These are phyloP conservation scores for Colletotrichum agaves DNA, from an alignment of 2,329 filamentous ascomycete species.

Conservation along the genomic window DNA sequence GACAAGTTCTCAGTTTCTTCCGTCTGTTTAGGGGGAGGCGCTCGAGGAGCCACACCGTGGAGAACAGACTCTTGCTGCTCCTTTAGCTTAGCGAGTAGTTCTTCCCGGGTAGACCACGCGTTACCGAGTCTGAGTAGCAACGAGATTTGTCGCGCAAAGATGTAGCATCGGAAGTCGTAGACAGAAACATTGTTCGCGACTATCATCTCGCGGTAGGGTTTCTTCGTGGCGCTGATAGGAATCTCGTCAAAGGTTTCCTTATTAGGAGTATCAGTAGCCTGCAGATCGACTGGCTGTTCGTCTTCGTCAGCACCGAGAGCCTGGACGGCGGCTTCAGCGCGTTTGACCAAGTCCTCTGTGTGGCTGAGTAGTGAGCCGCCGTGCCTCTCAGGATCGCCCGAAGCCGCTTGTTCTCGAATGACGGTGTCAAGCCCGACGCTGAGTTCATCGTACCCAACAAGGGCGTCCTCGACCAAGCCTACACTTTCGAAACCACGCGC, in stretches of 20 bases:
- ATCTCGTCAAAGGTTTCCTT: slow-evolving; percentile 63
- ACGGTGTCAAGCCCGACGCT: slow-evolving; percentile 87
- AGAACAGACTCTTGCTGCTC: slow-evolving; percentile 70
- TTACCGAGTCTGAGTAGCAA: slow-evolving; percentile 87
- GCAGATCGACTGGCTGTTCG: slow-evolving; percentile 61
- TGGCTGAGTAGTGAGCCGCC: slow-evolving; percentile 77
- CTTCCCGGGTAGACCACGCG: slow-evolving; percentile 70
- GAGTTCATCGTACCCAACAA: slow-evolving; percentile 95
- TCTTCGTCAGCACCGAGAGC: slow-evolving; percentile 47
- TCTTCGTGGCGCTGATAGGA: slow-evolving; percentile 72
- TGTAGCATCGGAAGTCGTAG: slow-evolving; percentile 94
- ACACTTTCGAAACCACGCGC: slow-evolving; percentile 96
- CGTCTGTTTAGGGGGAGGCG: slow-evolving; percentile 58
- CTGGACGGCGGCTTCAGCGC: slow-evolving; percentile 63
- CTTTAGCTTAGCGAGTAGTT: slow-evolving; percentile 69
- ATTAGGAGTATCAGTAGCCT: slow-evolving; percentile 52
- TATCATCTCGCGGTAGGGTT: slow-evolving; percentile 91
- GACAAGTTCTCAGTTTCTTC: slow-evolving; percentile 79
- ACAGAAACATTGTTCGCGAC: slow-evolving; percentile 94
- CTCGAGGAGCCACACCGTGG: slow-evolving; percentile 65
- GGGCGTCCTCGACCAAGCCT: slow-evolving; percentile 91
- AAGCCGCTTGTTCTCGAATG: slow-evolving; percentile 75
- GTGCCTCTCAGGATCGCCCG: slow-evolving; percentile 70
- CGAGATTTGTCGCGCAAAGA: slow-evolving; percentile 89
- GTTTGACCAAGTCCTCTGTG: slow-evolving; percentile 77